Evolutionary conservation across 2,329 filamentous ascomycete species (phyloP), one percentile per base, ranked within the genome.

Genomic region (Fusarium newnesense): DNA sequence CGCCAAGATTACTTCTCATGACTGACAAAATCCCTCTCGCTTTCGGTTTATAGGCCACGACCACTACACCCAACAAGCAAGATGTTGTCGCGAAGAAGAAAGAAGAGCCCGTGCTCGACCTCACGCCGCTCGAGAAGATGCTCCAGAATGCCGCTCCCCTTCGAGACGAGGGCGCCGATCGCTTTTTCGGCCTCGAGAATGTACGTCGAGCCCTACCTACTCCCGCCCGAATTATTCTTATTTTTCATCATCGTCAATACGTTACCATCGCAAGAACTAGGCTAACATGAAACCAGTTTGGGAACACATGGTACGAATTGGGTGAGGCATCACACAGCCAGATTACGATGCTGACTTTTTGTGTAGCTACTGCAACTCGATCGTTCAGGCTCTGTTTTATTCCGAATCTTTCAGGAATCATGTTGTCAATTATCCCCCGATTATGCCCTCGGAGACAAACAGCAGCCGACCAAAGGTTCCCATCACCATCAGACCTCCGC

Each of bases 181-280:
- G 97, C 85, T 99, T 97, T 85, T 98, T 97, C 84, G 96, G 96
- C 21, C 92, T 98, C 81, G 96, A 99, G 84, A 99, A 99, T 85
- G 96, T 98, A 87, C 84, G 94, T 87, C 58, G 73, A 69, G 62
- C 37, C 47, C 49, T 49, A 26, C 24, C 64, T 40, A 50, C 28
- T 63, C 42, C 57, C 50, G 64, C 26, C 43, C 24, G 57, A 60
- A 60, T 63, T 59, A 30, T 44, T 32, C 37, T 36, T 42, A 30
- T 36, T 28, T 53, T 18, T 49, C 32, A 57, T 56, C 43, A 59
- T 28, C 36, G 46, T 52, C 47, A 54, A 63, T 42, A 15, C 40
- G 28, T 30, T 61, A 34, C 59, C 43, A 42, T 49, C 43, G 32
- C 43, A 53, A 46, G 43, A 62, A 53, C 30, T 58, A 42, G 65